Base-by-base conservation (phyloP, 148 eudicot genomes). In the Rheum nobile region DNA sequence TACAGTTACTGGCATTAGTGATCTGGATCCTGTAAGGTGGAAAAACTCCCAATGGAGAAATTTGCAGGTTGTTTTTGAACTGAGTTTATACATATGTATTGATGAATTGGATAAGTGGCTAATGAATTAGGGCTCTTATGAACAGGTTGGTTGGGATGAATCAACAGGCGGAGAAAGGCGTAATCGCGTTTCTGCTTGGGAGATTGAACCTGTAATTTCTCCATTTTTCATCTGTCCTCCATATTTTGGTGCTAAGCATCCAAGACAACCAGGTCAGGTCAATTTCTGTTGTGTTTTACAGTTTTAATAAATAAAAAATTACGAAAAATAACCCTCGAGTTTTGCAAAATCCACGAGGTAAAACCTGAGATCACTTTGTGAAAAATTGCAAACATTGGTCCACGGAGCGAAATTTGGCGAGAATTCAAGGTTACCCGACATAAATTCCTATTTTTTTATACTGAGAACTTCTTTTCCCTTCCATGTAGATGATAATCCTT, bases 21-120 rank as follows among this genome's bases (percentile, higher is more conserved):
- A 95, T 75, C 85, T 92, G 29, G 99, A 95, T 83, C 86, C 97
- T 57, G 87, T 83, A 14, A 84, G 94, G 59, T 95, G 99, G 99
- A 91, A 90, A 82, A 95, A 85, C 78, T 95, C 99, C 6, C 99
- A 95, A 54, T 95, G 99, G 99, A 86, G 97, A 77, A 95, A 95
- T 83, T 87, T 95, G 83, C 98, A 95, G 96, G 98, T 94, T 77
- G 35, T 52, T 32, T 34, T 16, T 29, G 8, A 21, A 54, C 12
- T 17, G 9, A 50, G 4, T 2, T 10, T 8, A n/a, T 32, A 16
- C 71, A 34, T 67, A 67, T 5, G 2, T 67, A 34, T 67, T 31
- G 32, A 8, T 11, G 16, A 38, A 19, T 19, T 35, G 4, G 0
- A 9, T 4, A 2, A 61, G 37, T 63, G 38, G 69, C 69, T 13